These are phyloP conservation scores for Oenanthe sinensis DNA, from an alignment of 129 eudicot species.

Conservation along the genomic window DNA sequence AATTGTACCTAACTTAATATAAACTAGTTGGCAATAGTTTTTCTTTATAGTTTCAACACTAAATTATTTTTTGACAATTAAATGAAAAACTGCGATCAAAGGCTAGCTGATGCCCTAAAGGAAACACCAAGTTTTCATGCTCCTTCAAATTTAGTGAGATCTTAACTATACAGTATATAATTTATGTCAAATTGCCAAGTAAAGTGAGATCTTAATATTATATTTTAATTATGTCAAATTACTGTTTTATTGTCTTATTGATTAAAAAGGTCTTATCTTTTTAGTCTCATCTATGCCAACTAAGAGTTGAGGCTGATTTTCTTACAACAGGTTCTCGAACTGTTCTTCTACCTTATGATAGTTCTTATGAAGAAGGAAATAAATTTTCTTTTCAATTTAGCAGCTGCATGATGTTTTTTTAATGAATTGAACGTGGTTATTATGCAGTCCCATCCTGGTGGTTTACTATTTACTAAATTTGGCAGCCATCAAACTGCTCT, in stretches of 20 bases:
- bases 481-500: slow-evolving; percentile 89
- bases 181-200: background rate
- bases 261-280: background rate
- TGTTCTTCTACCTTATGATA: background rate
- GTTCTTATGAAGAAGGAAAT: background rate
- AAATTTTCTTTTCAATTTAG: background rate
- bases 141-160: background rate
- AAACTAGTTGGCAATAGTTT: background rate
- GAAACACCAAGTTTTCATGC: background rate
- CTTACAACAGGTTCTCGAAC: background rate
- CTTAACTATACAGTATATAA: too few species aligned
- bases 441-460: slow-evolving; percentile 77
- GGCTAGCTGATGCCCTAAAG: background rate
- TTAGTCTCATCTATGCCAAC: background rate
- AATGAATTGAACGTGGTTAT: slow-evolving; percentile 11
- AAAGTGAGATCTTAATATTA: background rate
- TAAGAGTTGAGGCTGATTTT: background rate
- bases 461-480: slow-evolving; percentile 84
- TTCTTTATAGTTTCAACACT: background rate
- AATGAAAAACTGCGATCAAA: background rate
- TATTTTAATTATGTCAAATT: background rate
- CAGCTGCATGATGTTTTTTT: background rate
- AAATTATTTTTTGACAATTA: background rate
- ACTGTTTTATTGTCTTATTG: background rate
- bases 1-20: background rate